Evolutionary conservation across 805 yeast species (phyloP).

Genomic region (Wickerhamomyces alni): DNA sequence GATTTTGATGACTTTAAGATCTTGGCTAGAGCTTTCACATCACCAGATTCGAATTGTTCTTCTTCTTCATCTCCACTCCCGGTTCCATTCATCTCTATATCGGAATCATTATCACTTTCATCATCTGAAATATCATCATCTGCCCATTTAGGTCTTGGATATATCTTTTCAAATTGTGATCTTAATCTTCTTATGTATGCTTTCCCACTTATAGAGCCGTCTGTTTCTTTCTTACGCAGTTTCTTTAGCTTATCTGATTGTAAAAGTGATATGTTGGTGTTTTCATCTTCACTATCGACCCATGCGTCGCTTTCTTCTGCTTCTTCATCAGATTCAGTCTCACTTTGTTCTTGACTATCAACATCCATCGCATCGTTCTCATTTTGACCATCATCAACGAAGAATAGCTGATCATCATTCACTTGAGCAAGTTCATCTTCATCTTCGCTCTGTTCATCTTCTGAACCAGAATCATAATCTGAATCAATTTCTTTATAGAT

Average conservation of each 20-base stretch:
- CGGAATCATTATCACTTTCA: conserved; percentile 23
- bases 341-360: conserved; percentile 14
- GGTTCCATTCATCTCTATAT: conserved; percentile 24
- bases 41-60: conserved; percentile 29
- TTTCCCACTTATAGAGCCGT: conserved; percentile 47
- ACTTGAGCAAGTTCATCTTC: conserved; percentile 27
- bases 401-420: conserved; percentile 47
- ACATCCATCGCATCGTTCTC: conserved; percentile 10
- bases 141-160: conserved; percentile 88
- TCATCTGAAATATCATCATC: conserved; percentile 22
- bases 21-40: conserved; percentile 33
- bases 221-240: conserved; percentile 56
- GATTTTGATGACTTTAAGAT: conserved; percentile 33
- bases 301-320: conserved; percentile 48
- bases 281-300: conserved; percentile 91
- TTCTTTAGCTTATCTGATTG: conserved; percentile 60
- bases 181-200: conserved; percentile 61
- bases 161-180: conserved; percentile 63
- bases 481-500: conserved; percentile 32
- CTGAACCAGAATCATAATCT: conserved; percentile 33
- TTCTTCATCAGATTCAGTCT: conserved; percentile 21
- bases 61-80: conserved; percentile 26
- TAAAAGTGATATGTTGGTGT: conserved; percentile 51
- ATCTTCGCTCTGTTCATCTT: conserved; percentile 35
- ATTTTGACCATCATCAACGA: conserved; percentile 42